Base-by-base conservation (phyloP, 257 asterid genomes). In the Paraleonurus japonicus region DNA sequence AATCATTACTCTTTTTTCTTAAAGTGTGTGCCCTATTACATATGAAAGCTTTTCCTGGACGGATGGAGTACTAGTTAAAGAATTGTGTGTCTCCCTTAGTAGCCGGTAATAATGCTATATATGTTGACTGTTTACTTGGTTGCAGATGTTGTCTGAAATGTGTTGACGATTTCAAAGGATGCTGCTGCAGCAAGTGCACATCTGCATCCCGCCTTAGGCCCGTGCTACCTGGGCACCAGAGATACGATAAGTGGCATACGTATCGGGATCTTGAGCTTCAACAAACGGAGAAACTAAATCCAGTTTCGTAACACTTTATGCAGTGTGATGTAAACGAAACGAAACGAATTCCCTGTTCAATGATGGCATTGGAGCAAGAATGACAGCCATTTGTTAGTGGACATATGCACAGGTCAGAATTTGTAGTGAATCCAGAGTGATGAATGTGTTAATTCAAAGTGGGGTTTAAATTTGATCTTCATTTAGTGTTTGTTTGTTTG, bases 191-290 rank as follows among this genome's bases (percentile, higher is more conserved):
- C 27, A 78, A 81, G 27, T 93, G 98, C 82, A 82, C 88, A 1
- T 75, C 82, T 3, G 94, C 97, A 10, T 62, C 86, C 65, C 88
- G 98, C 7, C 87, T 90, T 32, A 86, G 97, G 83, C 97, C 98
- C 0, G 80, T 88, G 69, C 83, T 87, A 33, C 79, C 81, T 0
- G 94, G 88, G 26, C 83, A 89, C 65, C 88, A 90, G 67, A 87
- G 97, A 79, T 93, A 90, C 86, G 68, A 80, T 58, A 93, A 93
- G 74, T 93, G 98, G 97, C 95, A 93, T 66, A 82, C 30, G 4
- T 93, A 93, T 80, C 82, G 97, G 9, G 92, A 87, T 67, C 24
- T 81, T 54, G 88, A 86, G 81, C 75, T 81, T 70, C 86, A 81
- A 66, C 70, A 60, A 65, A 51, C 72, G 62, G 81, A 76, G 82